These are phyloP conservation scores for Austroboletus festivus DNA, from an alignment of 768 basidiomycete species.

Conservation along the genomic window DNA sequence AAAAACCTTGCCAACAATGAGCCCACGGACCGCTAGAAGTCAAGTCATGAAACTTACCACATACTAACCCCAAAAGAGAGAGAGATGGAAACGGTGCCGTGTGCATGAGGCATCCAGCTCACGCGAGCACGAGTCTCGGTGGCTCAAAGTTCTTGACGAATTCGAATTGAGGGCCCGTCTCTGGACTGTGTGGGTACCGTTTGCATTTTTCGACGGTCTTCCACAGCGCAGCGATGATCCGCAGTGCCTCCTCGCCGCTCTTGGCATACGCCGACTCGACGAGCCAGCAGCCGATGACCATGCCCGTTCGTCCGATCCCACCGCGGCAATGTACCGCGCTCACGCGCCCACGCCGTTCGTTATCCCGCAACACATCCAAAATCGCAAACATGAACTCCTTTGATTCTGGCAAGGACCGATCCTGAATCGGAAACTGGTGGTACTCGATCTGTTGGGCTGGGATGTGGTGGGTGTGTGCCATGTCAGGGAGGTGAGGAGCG, in stretches of 20 bases:
- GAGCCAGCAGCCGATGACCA: conserved; percentile 73
- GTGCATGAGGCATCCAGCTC: neutral
- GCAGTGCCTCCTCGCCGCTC: conserved; percentile 62
- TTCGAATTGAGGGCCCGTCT: conserved; percentile 76
- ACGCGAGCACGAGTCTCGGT: conserved; percentile 19
- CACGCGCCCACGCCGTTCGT: conserved; percentile 54
- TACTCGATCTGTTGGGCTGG: conserved; percentile 59
- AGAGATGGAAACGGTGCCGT: neutral
- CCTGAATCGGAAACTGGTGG: conserved; percentile 75
- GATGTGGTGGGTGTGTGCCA: conserved; percentile 55
- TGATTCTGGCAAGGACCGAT: conserved; percentile 64
- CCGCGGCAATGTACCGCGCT: conserved; percentile 79
- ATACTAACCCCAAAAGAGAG: neutral
- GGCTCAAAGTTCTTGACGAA: conserved; percentile 60
- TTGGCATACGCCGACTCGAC: conserved; percentile 61
- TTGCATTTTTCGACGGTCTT: conserved; percentile 74
- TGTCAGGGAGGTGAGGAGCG: conserved; percentile 48
- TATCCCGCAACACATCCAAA: conserved; percentile 57
- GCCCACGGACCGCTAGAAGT: no score
- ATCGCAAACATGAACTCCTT: conserved; percentile 56
- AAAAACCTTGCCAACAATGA: conserved; percentile 1
- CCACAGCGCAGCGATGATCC: conserved; percentile 68
- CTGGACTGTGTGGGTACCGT: conserved; percentile 72
- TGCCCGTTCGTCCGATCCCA: conserved; percentile 67
- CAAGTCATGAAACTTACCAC: conserved; percentile 7